These are phyloP conservation scores for Niebla homalea DNA, from an alignment of 495 filamentous ascomycete species.

Conservation along the genomic window DNA sequence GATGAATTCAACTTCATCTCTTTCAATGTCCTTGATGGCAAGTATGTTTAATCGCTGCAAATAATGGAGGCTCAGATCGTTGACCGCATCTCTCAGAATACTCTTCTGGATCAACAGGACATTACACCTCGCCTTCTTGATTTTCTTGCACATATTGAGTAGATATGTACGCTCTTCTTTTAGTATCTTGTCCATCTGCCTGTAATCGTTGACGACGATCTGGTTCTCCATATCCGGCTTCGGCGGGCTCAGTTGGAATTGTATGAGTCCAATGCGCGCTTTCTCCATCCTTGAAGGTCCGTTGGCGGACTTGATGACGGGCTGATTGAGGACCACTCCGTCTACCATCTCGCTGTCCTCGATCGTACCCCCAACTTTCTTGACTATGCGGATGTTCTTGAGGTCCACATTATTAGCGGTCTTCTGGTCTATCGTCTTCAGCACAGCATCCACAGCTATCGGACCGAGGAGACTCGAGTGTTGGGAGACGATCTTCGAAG, in stretches of 20 bases:
- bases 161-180: conserved; percentile 98
- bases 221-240: conserved; percentile 99
- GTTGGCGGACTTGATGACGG: conserved; percentile 82
- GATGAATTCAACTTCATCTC: conserved; percentile 97
- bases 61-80: conserved; percentile 94
- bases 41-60: conserved; percentile 93
- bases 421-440: conserved; percentile 87
- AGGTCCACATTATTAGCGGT: conserved; percentile 94
- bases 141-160: conserved; percentile 98
- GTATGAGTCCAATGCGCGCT: conserved; percentile 89
- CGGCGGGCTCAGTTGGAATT: conserved; percentile 94
- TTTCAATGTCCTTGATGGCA: conserved; percentile 91
- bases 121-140: conserved; percentile 99
- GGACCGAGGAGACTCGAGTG: conserved; percentile 84
- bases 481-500: conserved; percentile 96
- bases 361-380: conserved; percentile 96
- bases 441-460: conserved; percentile 92
- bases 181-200: conserved; percentile 99
- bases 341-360: conserved; percentile 97
- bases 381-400: conserved; percentile 88
- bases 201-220: conserved; percentile 96
- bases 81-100: conserved; percentile 92
- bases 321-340: conserved; percentile 83
- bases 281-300: conserved; percentile 93
- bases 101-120: conserved; percentile 98